Evolutionary conservation across 768 basidiomycete species (phyloP), one percentile per base, ranked within the genome.

Genomic region (Chlorophyllum brunneum): DNA sequence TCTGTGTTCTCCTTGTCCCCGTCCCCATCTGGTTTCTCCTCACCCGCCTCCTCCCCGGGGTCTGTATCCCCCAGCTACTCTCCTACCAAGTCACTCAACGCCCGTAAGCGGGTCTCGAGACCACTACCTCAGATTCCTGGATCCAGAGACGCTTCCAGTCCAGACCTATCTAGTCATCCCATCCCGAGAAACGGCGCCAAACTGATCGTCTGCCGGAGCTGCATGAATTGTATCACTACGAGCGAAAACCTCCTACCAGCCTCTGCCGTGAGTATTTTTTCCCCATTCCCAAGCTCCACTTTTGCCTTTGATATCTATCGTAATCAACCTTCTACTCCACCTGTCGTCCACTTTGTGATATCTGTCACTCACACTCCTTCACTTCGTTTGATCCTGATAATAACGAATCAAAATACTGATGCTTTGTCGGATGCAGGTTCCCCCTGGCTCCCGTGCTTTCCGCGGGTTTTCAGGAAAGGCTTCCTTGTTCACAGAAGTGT

Each of bases 381-480:
- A 37, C 26, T 33, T 22, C 8, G 31, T 9, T 20, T 16, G 37
- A 16, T 5, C 7, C 38, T 37, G 16, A 48, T 33, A 33, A 22
- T 16, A 31, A 52, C 36, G 30, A 45, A 52, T 33, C 34, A 3
- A 33, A 9, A 40, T 48, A 40, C 15, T 46, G 44, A 40, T 39
- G 18, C 30, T 44, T 45, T 15, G n/a, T 16, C 16, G 39, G 38
- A 40, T 30, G 16, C 53, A 78, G 76, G 72, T 77, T 45, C 77
- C 76, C 4, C 65, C 68, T 2, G 65, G 72, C 46, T 72, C 75
- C 18, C 70, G 79, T 49, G 66, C 71, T 18, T 83, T 81, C 64
- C 70, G 70, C 46, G 83, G 82, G 4, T 80, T 79, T 60, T 71
- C 72, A 11, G 82, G 82, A 40, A 81, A 78, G 64, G 83, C 81